These are phyloP conservation scores for Emericellopsis atlantica DNA, from an alignment of 2,329 filamentous ascomycete species.

Conservation along the genomic window DNA sequence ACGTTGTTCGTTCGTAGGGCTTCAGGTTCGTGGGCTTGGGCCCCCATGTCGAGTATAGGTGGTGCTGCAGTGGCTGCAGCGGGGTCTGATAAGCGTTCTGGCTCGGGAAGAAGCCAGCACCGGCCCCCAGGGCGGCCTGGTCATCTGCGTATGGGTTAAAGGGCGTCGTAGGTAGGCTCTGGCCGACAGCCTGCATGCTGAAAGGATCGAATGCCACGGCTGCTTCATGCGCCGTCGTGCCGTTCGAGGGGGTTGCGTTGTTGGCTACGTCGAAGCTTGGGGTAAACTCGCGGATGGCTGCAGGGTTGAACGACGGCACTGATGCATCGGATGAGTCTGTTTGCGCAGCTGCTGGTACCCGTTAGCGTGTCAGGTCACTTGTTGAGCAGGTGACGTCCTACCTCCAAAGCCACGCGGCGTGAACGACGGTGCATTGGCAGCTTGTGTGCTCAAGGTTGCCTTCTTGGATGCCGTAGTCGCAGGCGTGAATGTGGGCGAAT, in stretches of 20 bases:
- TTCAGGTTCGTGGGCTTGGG: conserved; percentile 71
- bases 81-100: conserved; percentile 37
- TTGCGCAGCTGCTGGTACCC: conserved; percentile 17
- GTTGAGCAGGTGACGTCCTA: conserved; percentile 8
- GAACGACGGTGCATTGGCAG: conserved; percentile 78
- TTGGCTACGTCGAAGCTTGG: conserved; percentile 41
- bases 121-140: conserved; percentile 41
- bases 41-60: conserved; percentile 81
- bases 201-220: conserved; percentile 47
- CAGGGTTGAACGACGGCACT: conserved; percentile 36
- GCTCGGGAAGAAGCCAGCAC: conserved; percentile 55
- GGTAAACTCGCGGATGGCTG: conserved; percentile 46
- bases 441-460: conserved; percentile 74
- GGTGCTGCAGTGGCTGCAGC: conserved; percentile 68
- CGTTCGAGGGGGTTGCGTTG: conserved; percentile 28
- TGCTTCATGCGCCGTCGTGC: conserved; percentile 35
- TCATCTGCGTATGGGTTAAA: conserved; percentile 74
- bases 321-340: conserved; percentile 29
- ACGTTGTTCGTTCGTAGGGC: conserved; percentile 73
- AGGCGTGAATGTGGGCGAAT: conserved; percentile 91
- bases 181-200: conserved; percentile 41
- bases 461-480: conserved; percentile 47
- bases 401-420: conserved; percentile 52
- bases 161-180: conserved; percentile 34
- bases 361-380: too few relatives aligned